Base-by-base conservation (phyloP, 2,329 filamentous ascomycete genomes). In the Scopulariopsis brevicaulis region DNA sequence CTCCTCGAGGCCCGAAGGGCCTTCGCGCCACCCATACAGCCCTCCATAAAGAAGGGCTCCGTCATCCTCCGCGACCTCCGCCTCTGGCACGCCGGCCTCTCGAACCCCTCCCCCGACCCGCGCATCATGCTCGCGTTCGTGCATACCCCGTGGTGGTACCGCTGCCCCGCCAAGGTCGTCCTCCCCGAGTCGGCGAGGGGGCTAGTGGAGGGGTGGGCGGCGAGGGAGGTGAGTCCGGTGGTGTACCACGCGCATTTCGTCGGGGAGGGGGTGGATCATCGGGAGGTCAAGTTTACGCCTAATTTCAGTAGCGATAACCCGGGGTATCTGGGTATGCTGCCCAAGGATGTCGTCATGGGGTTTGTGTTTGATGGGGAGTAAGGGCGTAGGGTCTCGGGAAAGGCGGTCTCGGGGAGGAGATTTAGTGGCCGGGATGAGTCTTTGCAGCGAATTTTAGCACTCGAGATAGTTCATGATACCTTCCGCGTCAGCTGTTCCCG, bases 231-330 rank as follows among this genome's bases (percentile, higher is more conserved):
- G 1, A 55, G 35, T 46, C 61, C 59, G 1, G 59, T 60, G 14
- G 24, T 53, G 22, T 60, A 63, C 55, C 46, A 59, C 22, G 57
- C 56, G 5, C 58, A 65, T 10, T 65, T 61, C 59, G 64, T 65
- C 28, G 60, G 62, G 12, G 63, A 60, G 14, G 53, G 59, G 5
- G 61, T 64, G 15, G 61, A 66, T 50, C 63, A 65, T 51, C 60
- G 60, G 18, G 59, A 62, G 22, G 63, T 65, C 53, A 63, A 64
- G 55, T 66, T 66, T 54, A 64, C 61, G 51, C 65, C 64, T 55
- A 66, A 65, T 55, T 66, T 66, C 46, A 66, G 65, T 59, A 62
- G 61, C 48, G 53, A 54, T 18, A 63, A 62, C 56, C 54, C 57
- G 58, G 62, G 62, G 12, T 63, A 62, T 32, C 52, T 63, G 25